phyloP scores from a whole-genome alignment of 805 yeast genomes.

The Candida broadrunensis region DNA sequence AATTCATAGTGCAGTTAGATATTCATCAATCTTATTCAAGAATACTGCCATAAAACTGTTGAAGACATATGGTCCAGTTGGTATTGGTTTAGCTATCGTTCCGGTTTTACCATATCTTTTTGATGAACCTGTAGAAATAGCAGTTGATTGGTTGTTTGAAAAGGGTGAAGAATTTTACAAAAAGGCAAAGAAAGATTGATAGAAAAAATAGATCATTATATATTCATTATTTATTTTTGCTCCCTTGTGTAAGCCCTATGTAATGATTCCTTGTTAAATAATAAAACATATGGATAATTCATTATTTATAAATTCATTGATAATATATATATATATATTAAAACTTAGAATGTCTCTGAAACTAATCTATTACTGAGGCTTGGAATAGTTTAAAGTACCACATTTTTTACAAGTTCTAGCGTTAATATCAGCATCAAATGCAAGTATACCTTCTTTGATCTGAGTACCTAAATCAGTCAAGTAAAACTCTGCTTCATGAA shows the following conservation, averaged over 20 bases:
- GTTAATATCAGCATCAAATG: constrained; percentile 59
- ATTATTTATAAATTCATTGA: background rate
- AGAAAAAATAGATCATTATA: background rate
- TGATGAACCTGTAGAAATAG: constrained; percentile 79
- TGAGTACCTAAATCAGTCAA: constrained; percentile 86
- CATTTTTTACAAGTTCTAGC: constrained; percentile 74
- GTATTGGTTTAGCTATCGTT: constrained; percentile 71
- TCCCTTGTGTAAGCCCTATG: too few species aligned
- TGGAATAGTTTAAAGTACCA: constrained; percentile 69
- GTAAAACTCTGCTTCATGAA: constrained; percentile 68
- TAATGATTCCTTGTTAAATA: too few species aligned
- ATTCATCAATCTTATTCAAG: constrained; percentile 61
- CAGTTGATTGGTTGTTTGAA: constrained; percentile 60
- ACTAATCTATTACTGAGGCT: constrained; percentile 34
- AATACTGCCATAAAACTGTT: constrained; percentile 46
- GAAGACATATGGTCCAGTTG: constrained; percentile 73
- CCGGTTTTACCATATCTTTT: constrained; percentile 76
- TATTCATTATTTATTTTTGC: background rate
- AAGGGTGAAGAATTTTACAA: constrained; percentile 38
- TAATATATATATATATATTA: background rate
- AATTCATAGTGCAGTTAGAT: constrained; percentile 71
- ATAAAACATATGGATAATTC: too few species aligned
- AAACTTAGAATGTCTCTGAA: too few species aligned
- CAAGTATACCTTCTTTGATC: constrained; percentile 75
- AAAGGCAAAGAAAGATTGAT: constrained; percentile 3